These are phyloP conservation scores for Debaryomyces coudertii DNA, from an alignment of 1,139 yeast species.

Conservation along the genomic window DNA sequence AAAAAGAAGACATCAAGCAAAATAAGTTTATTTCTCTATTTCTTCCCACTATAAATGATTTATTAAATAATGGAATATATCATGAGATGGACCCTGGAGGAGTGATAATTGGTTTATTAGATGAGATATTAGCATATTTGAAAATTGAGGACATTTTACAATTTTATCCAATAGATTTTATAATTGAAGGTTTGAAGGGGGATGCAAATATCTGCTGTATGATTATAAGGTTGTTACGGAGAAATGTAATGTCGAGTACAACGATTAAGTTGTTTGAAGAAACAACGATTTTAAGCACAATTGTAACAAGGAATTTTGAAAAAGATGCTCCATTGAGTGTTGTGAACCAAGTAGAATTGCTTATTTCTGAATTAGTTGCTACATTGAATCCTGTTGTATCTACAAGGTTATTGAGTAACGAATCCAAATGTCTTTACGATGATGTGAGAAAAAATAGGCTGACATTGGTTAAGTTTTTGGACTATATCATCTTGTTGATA, in stretches of 20 bases:
- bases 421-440: conserved; percentile 8
- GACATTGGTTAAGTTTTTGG: conserved; percentile 28
- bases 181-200: conserved; percentile 15
- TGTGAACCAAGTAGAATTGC: conserved; percentile 25
- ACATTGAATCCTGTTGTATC: conserved; percentile 8
- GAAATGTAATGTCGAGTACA: conserved; percentile 16
- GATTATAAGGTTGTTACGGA: conserved; percentile 10
- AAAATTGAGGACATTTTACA: conserved; percentile 22
- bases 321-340: conserved; percentile 17
- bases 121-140: conserved; percentile 23
- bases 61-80: conserved; percentile 18
- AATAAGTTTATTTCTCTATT: background rate
- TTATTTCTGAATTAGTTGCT: conserved; percentile 14
- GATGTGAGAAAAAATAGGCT: conserved; percentile 13
- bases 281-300: conserved; percentile 3
- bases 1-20: background rate
- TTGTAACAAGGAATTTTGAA: conserved; percentile 8
- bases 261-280: conserved; percentile 9
- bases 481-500: conserved; percentile 22
- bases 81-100: conserved; percentile 27
- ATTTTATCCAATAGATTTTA: conserved; percentile 27
- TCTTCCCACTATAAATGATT: conserved; percentile 5
- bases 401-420: conserved; percentile 13
- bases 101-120: conserved; percentile 25
- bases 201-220: conserved; percentile 6